These are phyloP conservation scores for Nannizziopsis barbatae DNA, from an alignment of 2,329 filamentous ascomycete genomes.

Conservation along the genomic window DNA sequence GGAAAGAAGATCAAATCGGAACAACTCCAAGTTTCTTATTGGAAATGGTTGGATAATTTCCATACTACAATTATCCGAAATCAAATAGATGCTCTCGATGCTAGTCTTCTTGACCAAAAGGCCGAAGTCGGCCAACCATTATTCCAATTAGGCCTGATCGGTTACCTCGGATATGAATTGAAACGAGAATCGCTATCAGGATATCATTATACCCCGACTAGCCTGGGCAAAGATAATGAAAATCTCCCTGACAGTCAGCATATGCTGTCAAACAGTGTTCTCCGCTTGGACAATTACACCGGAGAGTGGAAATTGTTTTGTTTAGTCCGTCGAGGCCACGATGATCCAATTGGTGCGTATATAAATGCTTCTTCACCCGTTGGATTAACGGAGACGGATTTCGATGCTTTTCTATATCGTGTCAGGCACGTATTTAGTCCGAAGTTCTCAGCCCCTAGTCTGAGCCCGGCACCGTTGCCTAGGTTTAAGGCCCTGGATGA, in stretches of 20 bases:
- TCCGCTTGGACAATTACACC: conserved; percentile 14
- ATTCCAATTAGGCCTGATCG: conserved; percentile 13
- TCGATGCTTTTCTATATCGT: conserved; percentile 4
- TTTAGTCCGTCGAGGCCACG: conserved; percentile 20
- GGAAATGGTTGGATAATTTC: conserved; percentile 14
- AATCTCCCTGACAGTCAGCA: conserved; percentile 12
- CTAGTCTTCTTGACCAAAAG: conserved; percentile 9
- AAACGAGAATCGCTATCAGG: conserved; percentile 14
- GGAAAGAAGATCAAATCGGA: conserved; percentile 9
- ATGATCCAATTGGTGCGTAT: conserved; percentile 39
- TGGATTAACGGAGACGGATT: conserved; percentile 11
- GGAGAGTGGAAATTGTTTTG: conserved; percentile 14
- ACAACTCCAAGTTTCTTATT: conserved; percentile 9
- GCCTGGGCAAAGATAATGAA: not conserved
- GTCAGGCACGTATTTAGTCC: conserved; percentile 7
- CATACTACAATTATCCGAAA: conserved; percentile 9
- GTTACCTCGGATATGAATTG: conserved; percentile 14
- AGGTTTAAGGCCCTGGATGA: conserved; percentile 17
- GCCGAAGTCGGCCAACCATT: conserved; percentile 14
- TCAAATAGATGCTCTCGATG: conserved; percentile 10
- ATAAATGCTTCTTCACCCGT: conserved; percentile 21
- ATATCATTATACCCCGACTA: conserved; percentile 6
- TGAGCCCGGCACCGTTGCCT: conserved; percentile 7
- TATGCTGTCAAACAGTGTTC: conserved; percentile 11
- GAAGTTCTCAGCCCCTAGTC: conserved; percentile 2